Evolutionary conservation across 306 rosid species (phyloP).

Genomic region (Vigna reflexopilosa): DNA sequence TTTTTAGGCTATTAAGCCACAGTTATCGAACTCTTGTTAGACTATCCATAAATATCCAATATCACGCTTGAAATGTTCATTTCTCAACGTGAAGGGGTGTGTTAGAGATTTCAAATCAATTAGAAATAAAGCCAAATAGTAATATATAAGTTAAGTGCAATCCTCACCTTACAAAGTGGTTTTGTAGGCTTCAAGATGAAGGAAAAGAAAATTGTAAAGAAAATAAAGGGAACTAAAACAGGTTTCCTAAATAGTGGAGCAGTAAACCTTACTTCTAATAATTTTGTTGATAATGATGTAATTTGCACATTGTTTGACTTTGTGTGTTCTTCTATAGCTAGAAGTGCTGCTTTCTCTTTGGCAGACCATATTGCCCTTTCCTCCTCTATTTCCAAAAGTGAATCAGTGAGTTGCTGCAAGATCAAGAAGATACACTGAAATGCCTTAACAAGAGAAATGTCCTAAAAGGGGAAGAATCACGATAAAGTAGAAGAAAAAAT

Average conservation of each 20-base stretch:
- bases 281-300: constrained; percentile 61
- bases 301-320: constrained; percentile 55
- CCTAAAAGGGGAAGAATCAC: constrained; percentile 30
- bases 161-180: no score
- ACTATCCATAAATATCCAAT: no score
- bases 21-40: no score
- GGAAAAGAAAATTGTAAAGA: constrained; percentile 11
- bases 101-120: no score
- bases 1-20: no score
- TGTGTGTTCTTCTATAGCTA: constrained; percentile 71
- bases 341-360: constrained; percentile 76
- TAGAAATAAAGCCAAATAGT: no score
- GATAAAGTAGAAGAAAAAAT: constrained; percentile 27
- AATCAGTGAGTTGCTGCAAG: constrained; percentile 83
- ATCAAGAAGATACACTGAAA: constrained; percentile 41
- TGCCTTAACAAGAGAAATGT: constrained; percentile 27
- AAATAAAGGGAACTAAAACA: constrained; percentile 29
- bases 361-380: constrained; percentile 87
- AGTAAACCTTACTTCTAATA: constrained; percentile 63
- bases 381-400: constrained; percentile 93
- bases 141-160: no score
- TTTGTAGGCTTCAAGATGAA: background rate
- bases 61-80: no score
- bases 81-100: no score
- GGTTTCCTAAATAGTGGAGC: constrained; percentile 23